phyloP scores from a whole-genome alignment of 257 asterid species.

The Nicotiana attenuata region DNA sequence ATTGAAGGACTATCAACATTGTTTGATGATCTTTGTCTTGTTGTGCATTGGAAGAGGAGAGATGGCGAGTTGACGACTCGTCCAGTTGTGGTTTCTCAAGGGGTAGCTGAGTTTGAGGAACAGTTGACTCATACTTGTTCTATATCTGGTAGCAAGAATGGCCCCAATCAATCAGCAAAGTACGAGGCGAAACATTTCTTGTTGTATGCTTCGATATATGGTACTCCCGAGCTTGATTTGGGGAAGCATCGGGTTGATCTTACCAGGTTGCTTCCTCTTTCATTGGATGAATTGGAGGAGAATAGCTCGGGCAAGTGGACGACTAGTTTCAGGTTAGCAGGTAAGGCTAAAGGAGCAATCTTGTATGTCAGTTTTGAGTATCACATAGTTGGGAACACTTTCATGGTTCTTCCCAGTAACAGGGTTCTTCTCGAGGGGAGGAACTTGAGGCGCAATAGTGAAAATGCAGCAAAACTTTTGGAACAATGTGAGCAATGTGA shows the following conservation, averaged over 20 bases:
- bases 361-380: conserved; percentile 77
- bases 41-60: conserved; percentile 85
- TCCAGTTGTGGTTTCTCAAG: conserved; percentile 51
- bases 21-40: conserved; percentile 54
- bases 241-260: conserved; percentile 85
- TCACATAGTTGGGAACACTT: conserved; percentile 33
- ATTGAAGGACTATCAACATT: conserved; percentile 58
- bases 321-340: conserved; percentile 80
- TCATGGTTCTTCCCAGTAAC: conserved; percentile 7
- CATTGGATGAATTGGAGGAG: conserved; percentile 81
- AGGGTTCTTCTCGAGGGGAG: conserved; percentile 25
- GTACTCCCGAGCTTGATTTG: conserved; percentile 70
- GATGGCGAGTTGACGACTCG: conserved; percentile 61
- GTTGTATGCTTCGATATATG: conserved; percentile 64
- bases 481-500: neutral
- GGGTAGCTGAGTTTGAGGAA: conserved; percentile 76
- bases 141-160: conserved; percentile 69
- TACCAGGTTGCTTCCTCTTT: conserved; percentile 84
- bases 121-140: conserved; percentile 65
- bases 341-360: conserved; percentile 73
- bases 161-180: conserved; percentile 77
- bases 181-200: conserved; percentile 77
- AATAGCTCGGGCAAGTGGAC: conserved; percentile 85
- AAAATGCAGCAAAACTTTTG: neutral
- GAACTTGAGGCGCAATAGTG: neutral